phyloP scores from a whole-genome alignment of 164 flowering plant genomes.

The Chimonanthus praecox region DNA sequence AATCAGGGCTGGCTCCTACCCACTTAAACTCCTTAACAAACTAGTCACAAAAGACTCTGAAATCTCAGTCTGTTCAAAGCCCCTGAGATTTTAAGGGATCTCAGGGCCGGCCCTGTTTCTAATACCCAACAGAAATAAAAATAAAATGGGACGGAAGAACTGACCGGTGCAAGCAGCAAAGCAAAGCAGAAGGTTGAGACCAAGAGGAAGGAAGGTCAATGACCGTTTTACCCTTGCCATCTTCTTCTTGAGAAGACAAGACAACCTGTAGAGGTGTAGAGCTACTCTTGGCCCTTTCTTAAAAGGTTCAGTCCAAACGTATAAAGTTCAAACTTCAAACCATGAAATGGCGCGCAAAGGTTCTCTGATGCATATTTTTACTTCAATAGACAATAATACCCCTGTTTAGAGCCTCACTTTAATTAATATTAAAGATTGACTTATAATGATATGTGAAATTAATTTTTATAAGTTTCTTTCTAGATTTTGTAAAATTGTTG shows the following conservation, averaged over 20 bases:
- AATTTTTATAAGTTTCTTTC: too few species aligned
- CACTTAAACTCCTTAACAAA: too few species aligned
- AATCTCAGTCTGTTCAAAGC: too few species aligned
- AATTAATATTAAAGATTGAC: background rate
- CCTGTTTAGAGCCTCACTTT: background rate
- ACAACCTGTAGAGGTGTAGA: background rate
- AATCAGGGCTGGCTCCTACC: background rate
- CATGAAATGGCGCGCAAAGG: background rate
- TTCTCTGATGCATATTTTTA: background rate
- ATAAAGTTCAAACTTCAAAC: background rate
- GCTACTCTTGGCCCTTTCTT: background rate
- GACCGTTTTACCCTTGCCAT: conserved; percentile 2
- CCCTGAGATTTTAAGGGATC: too few species aligned
- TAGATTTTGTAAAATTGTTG: too few species aligned
- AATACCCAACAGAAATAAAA: background rate
- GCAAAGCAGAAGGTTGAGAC: conserved; percentile 4
- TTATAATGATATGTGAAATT: too few species aligned
- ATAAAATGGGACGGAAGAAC: background rate
- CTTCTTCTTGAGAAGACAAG: background rate
- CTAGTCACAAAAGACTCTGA: too few species aligned
- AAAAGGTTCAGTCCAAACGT: background rate
- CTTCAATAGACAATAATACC: background rate
- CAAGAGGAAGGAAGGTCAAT: conserved; percentile 1
- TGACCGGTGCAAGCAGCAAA: conserved; percentile 9
- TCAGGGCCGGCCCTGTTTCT: too few species aligned